These are phyloP conservation scores for Coniferiporia weirii DNA, from an alignment of 1,284 basidiomycete genomes.

Conservation along the genomic window DNA sequence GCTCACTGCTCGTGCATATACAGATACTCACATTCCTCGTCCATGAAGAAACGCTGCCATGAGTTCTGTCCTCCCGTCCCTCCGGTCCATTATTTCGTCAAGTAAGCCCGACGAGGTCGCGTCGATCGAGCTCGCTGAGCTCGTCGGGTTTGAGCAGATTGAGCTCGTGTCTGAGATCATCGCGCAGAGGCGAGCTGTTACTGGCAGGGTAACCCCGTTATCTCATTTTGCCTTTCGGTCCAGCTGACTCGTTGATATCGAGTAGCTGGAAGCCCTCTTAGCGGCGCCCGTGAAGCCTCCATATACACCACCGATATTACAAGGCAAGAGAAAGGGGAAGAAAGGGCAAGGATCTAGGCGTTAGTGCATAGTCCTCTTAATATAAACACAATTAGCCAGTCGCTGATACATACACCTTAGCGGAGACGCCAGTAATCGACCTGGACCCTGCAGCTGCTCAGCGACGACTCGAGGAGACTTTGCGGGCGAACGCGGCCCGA, in stretches of 20 bases:
- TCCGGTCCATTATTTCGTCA: conserved; percentile 31
- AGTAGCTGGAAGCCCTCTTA: conserved; percentile 9
- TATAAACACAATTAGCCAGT: not conserved
- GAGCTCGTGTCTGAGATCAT: conserved; percentile 53
- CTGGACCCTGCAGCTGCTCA: conserved; percentile 55
- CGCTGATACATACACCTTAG: conserved; percentile 4
- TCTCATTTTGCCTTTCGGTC: not conserved
- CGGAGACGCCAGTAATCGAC: conserved; percentile 22
- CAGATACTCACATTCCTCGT: conserved; percentile 10
- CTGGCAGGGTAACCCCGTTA: not conserved
- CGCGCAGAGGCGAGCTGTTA: conserved; percentile 1
- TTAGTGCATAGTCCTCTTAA: conserved; percentile 21
- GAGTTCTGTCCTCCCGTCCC: conserved; percentile 26
- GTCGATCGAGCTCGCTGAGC: conserved; percentile 72
- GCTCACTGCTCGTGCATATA: not conserved
- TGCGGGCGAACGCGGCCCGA: conserved; percentile 61
- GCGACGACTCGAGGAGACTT: conserved; percentile 58
- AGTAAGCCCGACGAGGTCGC: conserved; percentile 58
- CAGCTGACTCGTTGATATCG: not conserved
- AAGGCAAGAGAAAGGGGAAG: conserved; percentile 22
- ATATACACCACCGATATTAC: conserved; percentile 11
- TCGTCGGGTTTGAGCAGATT: conserved; percentile 84
- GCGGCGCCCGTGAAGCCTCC: conserved; percentile 4
- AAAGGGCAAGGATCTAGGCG: conserved; percentile 25
- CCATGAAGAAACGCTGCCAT: conserved; percentile 29